Percentiles rank a stretch among this genome's conserved stretches.
phyloP scores from a whole-genome alignment of 2,329 filamentous ascomycete species.

The Cercospora brassicicola region DNA sequence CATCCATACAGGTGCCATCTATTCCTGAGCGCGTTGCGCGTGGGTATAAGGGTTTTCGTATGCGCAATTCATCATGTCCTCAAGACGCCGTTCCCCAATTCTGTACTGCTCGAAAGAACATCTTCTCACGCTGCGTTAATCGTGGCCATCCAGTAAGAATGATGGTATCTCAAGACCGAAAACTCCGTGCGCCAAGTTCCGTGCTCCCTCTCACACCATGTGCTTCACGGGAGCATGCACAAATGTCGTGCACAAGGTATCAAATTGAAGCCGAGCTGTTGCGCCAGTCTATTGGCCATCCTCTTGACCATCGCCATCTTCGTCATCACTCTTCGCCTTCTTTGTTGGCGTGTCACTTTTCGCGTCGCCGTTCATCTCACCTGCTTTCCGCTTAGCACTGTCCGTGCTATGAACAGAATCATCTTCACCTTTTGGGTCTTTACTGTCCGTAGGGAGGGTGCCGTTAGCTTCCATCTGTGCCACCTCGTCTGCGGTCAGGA shows the following conservation, averaged over 20 bases:
- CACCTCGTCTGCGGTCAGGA: conserved; percentile 94
- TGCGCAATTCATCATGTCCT: not conserved
- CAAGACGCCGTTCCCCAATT: conserved; percentile 1
- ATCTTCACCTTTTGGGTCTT: conserved; percentile 44
- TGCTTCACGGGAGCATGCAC: not conserved
- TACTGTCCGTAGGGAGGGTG: conserved; percentile 32
- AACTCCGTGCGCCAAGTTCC: not conserved
- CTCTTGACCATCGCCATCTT: conserved; percentile 46
- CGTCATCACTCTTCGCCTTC: conserved; percentile 34
- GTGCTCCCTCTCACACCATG: not conserved
- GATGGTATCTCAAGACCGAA: conserved; percentile 8
- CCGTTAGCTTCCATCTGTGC: conserved; percentile 75
- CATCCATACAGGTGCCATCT: conserved; percentile 4
- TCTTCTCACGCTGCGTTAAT: not conserved
- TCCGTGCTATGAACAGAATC: conserved; percentile 27
- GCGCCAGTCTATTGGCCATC: conserved; percentile 22
- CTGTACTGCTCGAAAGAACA: conserved; percentile 1
- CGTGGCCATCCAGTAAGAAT: conserved; percentile 7
- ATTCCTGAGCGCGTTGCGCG: conserved; percentile 2
- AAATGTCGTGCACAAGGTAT: not conserved
- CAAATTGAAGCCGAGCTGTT: not conserved
- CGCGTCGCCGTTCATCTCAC: conserved; percentile 37
- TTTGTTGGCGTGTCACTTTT: conserved; percentile 34
- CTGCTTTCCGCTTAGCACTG: conserved; percentile 55
- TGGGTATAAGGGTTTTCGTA: conserved; percentile 8